Base-by-base conservation (phyloP, 768 basidiomycete genomes). In the Terana coerulea region DNA sequence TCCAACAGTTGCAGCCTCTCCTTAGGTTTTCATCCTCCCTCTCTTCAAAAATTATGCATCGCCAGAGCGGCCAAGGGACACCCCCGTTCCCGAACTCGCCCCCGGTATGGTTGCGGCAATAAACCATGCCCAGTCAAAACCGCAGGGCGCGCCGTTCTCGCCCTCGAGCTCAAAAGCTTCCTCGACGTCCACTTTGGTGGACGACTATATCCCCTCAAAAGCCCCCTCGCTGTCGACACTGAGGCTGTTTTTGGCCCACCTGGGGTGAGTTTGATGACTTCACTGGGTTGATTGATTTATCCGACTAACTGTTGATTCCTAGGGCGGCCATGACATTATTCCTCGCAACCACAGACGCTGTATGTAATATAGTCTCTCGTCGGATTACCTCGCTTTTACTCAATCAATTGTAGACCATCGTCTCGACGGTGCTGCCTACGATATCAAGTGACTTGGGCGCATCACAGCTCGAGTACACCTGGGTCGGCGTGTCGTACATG, bases 401-500 rank as follows among this genome's bases (percentile, higher is more conserved):
- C 28, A 2, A 47, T n/a, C n/a, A n/a, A n/a, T 45, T 42, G 34
- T 49, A 80, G 76, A 81, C 78, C 9, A 86, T 92, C 56, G 86
- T 93, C 29, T 92, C 91, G 30, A 93, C 91, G 15, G 82, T 81
- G 61, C 68, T 93, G 49, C 91, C 91, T 14, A 91, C 89, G 17
- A 92, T 93, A 54, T 74, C 83, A 14, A 80, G 76, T 52, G 78
- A 89, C 35, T 75, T 93, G 28, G 56, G 72, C 25, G 88, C 87
- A 15, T 79, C 84, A 28, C 77, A 82, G 51, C 77, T 71, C 47
- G 81, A 91, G 61, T 93, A 91, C 62, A 88, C 85, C 21, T 93
- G 91, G 91, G 86, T 93, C 44, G 86, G 83, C 15, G 85, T 90
- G 28, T 77, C 87, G 14, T 93, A 93, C 61, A 80, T 92, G 78